phyloP scores from a whole-genome alignment of 1,139 yeast species.

The Debaryomycetaceae sp. region DNA sequence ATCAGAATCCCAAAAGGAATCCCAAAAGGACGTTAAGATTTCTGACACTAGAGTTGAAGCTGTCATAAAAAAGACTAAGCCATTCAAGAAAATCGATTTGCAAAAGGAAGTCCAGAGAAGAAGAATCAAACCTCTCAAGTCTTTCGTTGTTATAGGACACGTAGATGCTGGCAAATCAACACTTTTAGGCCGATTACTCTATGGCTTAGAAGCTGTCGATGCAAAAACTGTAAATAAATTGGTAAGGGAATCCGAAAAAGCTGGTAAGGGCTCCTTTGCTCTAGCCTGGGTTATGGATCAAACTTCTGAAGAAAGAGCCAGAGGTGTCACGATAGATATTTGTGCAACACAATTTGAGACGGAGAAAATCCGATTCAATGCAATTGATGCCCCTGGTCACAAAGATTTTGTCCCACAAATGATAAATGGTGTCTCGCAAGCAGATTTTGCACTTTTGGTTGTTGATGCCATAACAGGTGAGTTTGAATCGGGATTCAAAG shows the following conservation, averaged over 20 bases:
- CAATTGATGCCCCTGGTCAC: conserved; percentile 88
- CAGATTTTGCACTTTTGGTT: conserved; percentile 69
- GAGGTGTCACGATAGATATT: conserved; percentile 94
- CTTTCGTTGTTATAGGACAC: conserved; percentile 90
- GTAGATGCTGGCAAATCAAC: conserved; percentile 99
- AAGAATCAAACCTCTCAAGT: conserved; percentile 57
- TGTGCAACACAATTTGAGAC: conserved; percentile 85
- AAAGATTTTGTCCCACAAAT: conserved; percentile 51
- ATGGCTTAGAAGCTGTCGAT: conserved; percentile 80
- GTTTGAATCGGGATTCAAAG: conserved; percentile 81
- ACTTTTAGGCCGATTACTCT: conserved; percentile 81
- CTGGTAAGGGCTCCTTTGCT: conserved; percentile 91
- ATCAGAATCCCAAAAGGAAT: conserved; percentile 8
- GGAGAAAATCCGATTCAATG: conserved; percentile 59
- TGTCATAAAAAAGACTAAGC: conserved; percentile 31
- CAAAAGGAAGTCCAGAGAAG: conserved; percentile 35
- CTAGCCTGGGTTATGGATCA: conserved; percentile 98
- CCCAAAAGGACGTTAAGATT: conserved; percentile 6
- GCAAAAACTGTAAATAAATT: conserved; percentile 71
- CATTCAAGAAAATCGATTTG: conserved; percentile 38
- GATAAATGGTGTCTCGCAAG: conserved; percentile 53
- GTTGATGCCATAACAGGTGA: conserved; percentile 81
- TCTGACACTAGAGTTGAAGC: conserved; percentile 7
- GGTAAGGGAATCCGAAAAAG: conserved; percentile 73
- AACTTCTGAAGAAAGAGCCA: conserved; percentile 79